Evolutionary conservation across 1,139 yeast species (phyloP).

Genomic region (Pneumocystis murina): DNA sequence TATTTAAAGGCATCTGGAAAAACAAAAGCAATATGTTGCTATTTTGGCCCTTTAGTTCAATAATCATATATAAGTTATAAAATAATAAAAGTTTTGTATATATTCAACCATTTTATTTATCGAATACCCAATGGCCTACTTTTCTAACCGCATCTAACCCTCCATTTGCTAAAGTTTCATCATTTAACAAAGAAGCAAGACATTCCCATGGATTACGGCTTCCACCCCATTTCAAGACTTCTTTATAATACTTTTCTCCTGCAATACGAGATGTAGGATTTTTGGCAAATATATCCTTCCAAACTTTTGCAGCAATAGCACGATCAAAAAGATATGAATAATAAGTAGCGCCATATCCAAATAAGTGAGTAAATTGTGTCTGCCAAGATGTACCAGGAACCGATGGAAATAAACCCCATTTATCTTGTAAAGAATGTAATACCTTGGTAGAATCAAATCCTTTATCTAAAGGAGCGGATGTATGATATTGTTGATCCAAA

Average conservation of each 20-base stretch:
- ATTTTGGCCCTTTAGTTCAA: constrained; percentile 6
- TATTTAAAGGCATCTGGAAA: constrained; percentile 7
- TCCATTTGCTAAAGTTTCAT: constrained; percentile 43
- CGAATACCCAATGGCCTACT: constrained; percentile 27
- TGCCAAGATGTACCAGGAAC: constrained; percentile 61
- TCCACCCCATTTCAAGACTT: constrained; percentile 86
- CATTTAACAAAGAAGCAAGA: constrained; percentile 61
- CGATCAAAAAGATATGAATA: constrained; percentile 84
- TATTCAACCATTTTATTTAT: background rate
- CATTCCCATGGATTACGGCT: constrained; percentile 80
- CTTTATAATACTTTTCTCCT: constrained; percentile 58
- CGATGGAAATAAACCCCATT: constrained; percentile 26
- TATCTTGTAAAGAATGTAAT: constrained; percentile 51
- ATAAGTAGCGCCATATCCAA: constrained; percentile 87
- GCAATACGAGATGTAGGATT: constrained; percentile 51
- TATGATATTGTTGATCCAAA: constrained; percentile 69
- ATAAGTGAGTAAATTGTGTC: constrained; percentile 84
- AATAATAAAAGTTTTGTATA: background rate
- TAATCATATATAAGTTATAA: background rate
- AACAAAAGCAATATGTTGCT: constrained; percentile 7
- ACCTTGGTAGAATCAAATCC: constrained; percentile 36
- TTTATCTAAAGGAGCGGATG: constrained; percentile 25
- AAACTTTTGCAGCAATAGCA: constrained; percentile 78
- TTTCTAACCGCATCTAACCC: constrained; percentile 61
- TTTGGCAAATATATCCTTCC: constrained; percentile 50